Conservation (phyloP, 1,284 basidiomycete genomes). For the Jaminaea rosea region DNA sequence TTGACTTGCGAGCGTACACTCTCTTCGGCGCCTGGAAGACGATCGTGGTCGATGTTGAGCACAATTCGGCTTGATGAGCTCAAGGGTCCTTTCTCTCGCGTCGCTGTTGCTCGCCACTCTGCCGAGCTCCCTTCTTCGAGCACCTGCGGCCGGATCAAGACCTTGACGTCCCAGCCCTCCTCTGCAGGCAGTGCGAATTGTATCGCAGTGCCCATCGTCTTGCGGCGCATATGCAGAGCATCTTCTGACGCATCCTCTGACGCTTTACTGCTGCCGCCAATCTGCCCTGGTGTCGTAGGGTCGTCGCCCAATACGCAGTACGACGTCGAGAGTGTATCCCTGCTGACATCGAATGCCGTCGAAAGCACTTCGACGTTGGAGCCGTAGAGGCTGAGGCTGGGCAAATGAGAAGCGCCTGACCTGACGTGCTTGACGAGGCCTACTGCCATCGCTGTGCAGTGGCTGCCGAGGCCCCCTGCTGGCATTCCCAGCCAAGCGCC, state of each 20-base stretch:
- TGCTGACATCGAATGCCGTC: conserved; percentile 65
- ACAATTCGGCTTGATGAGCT: background rate
- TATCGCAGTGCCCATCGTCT: conserved; percentile 62
- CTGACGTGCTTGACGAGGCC: conserved; percentile 69
- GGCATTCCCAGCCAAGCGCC: conserved; percentile 59
- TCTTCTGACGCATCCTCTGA: conserved; percentile 19
- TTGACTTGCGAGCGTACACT: conserved; percentile 18
- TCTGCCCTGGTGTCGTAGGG: too few relatives aligned
- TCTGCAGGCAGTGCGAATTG: conserved; percentile 68
- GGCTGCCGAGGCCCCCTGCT: conserved; percentile 46
- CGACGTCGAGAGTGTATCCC: conserved; percentile 72
- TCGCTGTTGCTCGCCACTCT: background rate
- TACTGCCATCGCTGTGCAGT: conserved; percentile 70
- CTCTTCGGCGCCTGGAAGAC: conserved; percentile 13
- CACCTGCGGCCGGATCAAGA: conserved; percentile 54
- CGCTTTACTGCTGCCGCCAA: conserved; percentile 40
- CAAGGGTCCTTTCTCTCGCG: background rate
- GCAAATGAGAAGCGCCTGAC: conserved; percentile 64
- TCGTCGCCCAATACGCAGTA: conserved; percentile 71
- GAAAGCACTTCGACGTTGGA: conserved; percentile 70
- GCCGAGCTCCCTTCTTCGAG: background rate
- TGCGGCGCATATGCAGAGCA: conserved; percentile 49
- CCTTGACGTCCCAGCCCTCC: conserved; percentile 84
- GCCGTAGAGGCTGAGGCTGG: conserved; percentile 69
- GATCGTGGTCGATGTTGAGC: background rate